Conservation (phyloP, 2,329 filamentous ascomycete species). For the Colletotrichum sp. region DNA sequence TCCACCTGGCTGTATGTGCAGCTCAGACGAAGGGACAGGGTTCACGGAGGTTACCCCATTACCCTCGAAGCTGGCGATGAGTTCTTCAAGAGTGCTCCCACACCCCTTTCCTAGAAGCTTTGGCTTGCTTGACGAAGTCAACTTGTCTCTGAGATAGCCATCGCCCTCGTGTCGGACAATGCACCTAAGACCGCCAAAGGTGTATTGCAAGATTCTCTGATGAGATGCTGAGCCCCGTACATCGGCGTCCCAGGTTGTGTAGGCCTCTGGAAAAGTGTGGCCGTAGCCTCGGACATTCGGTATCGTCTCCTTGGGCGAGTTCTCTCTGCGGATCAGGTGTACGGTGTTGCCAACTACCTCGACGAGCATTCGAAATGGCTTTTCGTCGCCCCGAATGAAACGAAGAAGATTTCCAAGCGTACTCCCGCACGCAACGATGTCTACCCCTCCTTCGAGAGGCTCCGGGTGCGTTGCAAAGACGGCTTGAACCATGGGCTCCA, state of each 20-base stretch:
- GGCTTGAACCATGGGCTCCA: constrained; percentile 50
- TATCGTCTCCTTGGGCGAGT: constrained; percentile 62
- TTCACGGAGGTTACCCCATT: neutral
- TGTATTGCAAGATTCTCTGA: constrained; percentile 65
- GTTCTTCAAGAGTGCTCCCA: neutral
- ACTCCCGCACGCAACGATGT: constrained; percentile 62
- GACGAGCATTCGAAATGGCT: constrained; percentile 62
- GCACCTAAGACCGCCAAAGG: constrained; percentile 55
- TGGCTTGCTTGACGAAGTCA: too few relatives aligned
- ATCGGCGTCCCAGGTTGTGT: constrained; percentile 66
- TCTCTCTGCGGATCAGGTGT: constrained; percentile 68
- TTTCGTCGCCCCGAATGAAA: constrained; percentile 51
- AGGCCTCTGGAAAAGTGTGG: constrained; percentile 69
- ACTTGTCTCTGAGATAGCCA: constrained; percentile 41
- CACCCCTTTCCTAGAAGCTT: too few relatives aligned
- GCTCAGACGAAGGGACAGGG: neutral
- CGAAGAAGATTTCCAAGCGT: constrained; percentile 66
- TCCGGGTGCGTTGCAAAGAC: constrained; percentile 40
- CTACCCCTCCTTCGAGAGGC: constrained; percentile 38
- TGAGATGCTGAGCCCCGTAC: constrained; percentile 63
- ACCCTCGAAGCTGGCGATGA: neutral
- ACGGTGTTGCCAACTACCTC: constrained; percentile 60
- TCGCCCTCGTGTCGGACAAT: constrained; percentile 64
- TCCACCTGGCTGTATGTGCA: neutral
- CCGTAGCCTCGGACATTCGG: constrained; percentile 63